Percentiles rank a stretch among this genome's conserved stretches.
These are phyloP conservation scores for Pestalotiopsis sp. DNA, from an alignment of 2,329 filamentous ascomycete genomes.

Conservation along the genomic window DNA sequence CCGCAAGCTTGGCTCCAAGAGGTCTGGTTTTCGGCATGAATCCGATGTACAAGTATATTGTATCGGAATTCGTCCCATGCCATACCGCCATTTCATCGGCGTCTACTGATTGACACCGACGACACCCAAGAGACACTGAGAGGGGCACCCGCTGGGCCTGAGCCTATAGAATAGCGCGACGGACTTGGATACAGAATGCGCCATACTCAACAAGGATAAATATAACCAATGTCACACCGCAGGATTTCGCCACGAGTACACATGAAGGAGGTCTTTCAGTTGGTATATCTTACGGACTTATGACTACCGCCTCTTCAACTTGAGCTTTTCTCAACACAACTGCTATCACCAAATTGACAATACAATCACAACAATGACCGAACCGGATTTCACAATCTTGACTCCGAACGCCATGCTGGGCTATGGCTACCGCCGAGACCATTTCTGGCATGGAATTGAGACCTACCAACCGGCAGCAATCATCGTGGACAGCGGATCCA, in stretches of 20 bases:
- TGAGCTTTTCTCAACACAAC: no score
- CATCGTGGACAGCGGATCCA: slow-evolving; percentile 38
- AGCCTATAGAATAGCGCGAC: no score
- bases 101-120: background rate
- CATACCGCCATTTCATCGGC: background rate
- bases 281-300: no score
- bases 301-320: no score
- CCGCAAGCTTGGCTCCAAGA: background rate
- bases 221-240: no score
- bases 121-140: no score
- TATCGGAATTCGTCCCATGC: background rate
- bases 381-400: slow-evolving; percentile 25
- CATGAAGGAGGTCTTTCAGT: no score
- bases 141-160: no score
- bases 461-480: slow-evolving; percentile 33
- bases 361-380: background rate
- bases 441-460: slow-evolving; percentile 33
- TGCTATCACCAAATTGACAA: background rate
- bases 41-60: background rate
- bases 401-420: slow-evolving; percentile 36
- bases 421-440: slow-evolving; percentile 31
- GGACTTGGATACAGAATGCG: no score
- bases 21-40: background rate
- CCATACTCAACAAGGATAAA: no score
- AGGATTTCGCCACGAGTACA: no score